Conservation (phyloP, 1,284 basidiomycete species). For the Cutaneotrichosporon cyanovorans region DNA sequence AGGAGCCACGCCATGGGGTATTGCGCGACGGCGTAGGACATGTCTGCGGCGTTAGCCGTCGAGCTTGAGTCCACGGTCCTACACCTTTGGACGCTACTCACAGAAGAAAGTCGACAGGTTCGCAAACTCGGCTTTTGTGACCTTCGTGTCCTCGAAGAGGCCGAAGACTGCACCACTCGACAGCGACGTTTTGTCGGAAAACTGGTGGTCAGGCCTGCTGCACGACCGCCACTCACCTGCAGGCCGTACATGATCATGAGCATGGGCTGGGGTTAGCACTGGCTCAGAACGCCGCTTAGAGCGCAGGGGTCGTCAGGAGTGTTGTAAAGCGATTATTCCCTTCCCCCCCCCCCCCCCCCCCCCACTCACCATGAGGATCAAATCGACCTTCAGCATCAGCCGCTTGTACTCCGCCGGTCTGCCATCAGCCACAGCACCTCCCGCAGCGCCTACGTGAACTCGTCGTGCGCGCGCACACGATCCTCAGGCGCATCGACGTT, state of each 20-base stretch:
- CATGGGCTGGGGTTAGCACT: slow-evolving; percentile 5
- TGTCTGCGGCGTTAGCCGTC: too few relatives aligned
- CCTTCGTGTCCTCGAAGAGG: slow-evolving; percentile 15
- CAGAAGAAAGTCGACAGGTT: slow-evolving; percentile 20
- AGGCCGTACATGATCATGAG: slow-evolving; percentile 11
- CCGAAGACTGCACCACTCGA: slow-evolving; percentile 20
- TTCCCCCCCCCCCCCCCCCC: too few relatives aligned
- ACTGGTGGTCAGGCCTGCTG: too few relatives aligned
- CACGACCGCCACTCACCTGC: too few relatives aligned
- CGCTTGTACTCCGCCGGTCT: slow-evolving; percentile 10
- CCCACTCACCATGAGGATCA: background rate
- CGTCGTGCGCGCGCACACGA: too few relatives aligned
- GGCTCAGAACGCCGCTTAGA: slow-evolving; percentile 10
- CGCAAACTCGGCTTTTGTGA: slow-evolving; percentile 16
- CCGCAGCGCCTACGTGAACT: too few relatives aligned
- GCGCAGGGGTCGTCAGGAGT: background rate
- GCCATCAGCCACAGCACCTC: background rate
- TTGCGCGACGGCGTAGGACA: background rate
- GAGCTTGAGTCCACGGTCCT: too few relatives aligned
- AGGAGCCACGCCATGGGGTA: slow-evolving; percentile 21
- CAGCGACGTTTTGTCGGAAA: slow-evolving; percentile 21
- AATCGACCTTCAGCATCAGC: slow-evolving; percentile 13
- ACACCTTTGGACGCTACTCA: too few relatives aligned
- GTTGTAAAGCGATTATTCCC: too few relatives aligned
- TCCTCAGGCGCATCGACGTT: too few relatives aligned